A percentile compares a stretch with the other conserved stretches of the same genome.
These are phyloP conservation scores for Colletotrichum kahawae DNA, from an alignment of 2,329 filamentous ascomycete genomes.

Conservation along the genomic window DNA sequence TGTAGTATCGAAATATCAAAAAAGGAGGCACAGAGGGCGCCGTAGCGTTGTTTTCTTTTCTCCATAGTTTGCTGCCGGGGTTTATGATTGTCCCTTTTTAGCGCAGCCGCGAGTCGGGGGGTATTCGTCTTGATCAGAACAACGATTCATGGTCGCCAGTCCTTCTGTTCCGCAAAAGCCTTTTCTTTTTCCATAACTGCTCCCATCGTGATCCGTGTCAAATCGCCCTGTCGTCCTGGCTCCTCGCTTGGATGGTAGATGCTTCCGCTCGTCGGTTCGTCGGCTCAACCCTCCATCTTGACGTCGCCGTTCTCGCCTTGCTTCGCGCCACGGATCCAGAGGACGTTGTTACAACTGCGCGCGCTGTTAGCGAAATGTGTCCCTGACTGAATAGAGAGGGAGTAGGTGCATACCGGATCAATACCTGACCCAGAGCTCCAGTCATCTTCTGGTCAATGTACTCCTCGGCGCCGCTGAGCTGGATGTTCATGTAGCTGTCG, in stretches of 20 bases:
- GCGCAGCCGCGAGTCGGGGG: neutral
- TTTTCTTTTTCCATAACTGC: neutral
- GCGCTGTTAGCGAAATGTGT: neutral
- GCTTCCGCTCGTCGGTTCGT: neutral
- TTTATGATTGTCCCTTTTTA: neutral
- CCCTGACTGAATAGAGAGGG: neutral
- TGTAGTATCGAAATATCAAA: slow-evolving; percentile 49
- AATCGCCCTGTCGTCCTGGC: neutral
- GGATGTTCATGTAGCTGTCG: slow-evolving; percentile 99
- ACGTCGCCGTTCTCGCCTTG: slow-evolving; percentile 56
- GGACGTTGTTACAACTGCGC: slow-evolving; percentile 89
- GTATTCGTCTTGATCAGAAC: slow-evolving; percentile 1
- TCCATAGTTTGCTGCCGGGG: slow-evolving; percentile 7
- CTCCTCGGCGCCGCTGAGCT: slow-evolving; percentile 89
- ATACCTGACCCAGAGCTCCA: slow-evolving; percentile 84
- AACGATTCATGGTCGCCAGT: slow-evolving; percentile 1
- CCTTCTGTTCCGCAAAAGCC: neutral
- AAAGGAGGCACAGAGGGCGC: slow-evolving; percentile 3
- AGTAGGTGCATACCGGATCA: slow-evolving; percentile 73
- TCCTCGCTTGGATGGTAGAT: neutral
- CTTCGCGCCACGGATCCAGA: slow-evolving; percentile 78
- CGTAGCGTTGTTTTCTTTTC: neutral
- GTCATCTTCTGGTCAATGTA: slow-evolving; percentile 88
- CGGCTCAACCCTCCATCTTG: slow-evolving; percentile 59
- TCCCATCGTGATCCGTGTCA: neutral